Conservation (phyloP, 1,284 basidiomycete species). For the Cryptococcus wingfieldii region DNA sequence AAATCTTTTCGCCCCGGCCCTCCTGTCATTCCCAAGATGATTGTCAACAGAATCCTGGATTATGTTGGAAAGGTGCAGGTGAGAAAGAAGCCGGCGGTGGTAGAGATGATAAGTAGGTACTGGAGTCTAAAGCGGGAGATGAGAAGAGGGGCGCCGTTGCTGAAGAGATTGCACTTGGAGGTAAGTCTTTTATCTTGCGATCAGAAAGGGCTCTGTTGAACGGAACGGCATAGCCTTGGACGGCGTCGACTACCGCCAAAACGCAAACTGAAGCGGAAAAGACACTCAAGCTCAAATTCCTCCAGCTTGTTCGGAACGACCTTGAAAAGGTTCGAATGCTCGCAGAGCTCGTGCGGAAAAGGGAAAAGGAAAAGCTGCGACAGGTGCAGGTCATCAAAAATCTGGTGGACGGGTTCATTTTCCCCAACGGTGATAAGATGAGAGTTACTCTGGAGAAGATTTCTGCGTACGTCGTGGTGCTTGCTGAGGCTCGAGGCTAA, state of each 20-base stretch:
- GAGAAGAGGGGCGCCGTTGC: slow-evolving; percentile 82
- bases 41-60: slow-evolving; percentile 64
- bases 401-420: slow-evolving; percentile 62
- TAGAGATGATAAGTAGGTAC: slow-evolving; percentile 78
- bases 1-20: slow-evolving; percentile 55
- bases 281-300: slow-evolving; percentile 73
- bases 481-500: neutral
- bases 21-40: slow-evolving; percentile 54
- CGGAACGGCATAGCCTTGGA: slow-evolving; percentile 66
- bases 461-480: slow-evolving; percentile 55
- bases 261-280: slow-evolving; percentile 78
- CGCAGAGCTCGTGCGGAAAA: slow-evolving; percentile 67
- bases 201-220: neutral
- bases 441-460: slow-evolving; percentile 68
- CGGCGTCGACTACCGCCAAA: slow-evolving; percentile 64
- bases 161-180: slow-evolving; percentile 92
- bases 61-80: slow-evolving; percentile 72
- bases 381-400: slow-evolving; percentile 68
- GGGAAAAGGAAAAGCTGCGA: slow-evolving; percentile 77
- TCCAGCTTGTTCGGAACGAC: slow-evolving; percentile 70
- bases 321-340: slow-evolving; percentile 70
- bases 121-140: slow-evolving; percentile 97
- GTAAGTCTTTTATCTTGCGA: slow-evolving; percentile 30
- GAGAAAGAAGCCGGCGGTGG: slow-evolving; percentile 70
- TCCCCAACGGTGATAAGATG: slow-evolving; percentile 62